These are phyloP conservation scores for Ramaria sp. DNA, from an alignment of 768 basidiomycete genomes.

Conservation along the genomic window DNA sequence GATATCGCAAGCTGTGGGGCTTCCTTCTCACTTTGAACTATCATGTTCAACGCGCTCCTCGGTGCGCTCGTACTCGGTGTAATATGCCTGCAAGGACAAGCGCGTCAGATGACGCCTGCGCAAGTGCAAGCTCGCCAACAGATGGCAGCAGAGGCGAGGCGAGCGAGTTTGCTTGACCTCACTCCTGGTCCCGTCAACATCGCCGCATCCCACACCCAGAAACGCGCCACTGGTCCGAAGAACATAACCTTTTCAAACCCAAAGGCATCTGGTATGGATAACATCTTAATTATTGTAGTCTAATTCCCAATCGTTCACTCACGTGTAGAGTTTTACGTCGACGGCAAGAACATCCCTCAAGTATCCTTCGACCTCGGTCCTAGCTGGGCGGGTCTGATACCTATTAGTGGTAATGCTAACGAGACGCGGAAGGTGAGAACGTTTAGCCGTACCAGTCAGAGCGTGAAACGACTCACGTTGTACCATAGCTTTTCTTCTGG, in stretches of 20 bases:
- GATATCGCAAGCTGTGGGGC: too few species aligned
- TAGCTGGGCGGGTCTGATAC: conserved; percentile 64
- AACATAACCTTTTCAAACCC: conserved; percentile 68
- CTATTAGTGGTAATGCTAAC: conserved; percentile 46
- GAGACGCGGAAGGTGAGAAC: conserved; percentile 57
- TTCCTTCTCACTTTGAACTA: not conserved
- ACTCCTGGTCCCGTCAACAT: not conserved
- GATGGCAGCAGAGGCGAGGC: not conserved
- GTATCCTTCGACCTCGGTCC: conserved; percentile 68
- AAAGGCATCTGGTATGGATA: conserved; percentile 48
- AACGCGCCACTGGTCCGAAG: conserved; percentile 23
- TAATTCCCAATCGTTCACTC: not conserved
- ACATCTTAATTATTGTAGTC: too few species aligned
- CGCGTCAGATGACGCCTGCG: conserved; percentile 3
- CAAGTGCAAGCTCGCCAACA: conserved; percentile 8
- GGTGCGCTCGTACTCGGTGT: not conserved
- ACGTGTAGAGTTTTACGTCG: conserved; percentile 52
- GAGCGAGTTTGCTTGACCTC: not conserved
- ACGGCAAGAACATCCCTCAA: conserved; percentile 52
- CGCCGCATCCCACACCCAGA: not conserved
- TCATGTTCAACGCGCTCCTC: not conserved
- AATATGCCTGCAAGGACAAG: not conserved
- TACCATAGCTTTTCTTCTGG: conserved; percentile 67
- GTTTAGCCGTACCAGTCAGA: not conserved
- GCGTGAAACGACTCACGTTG: not conserved